phyloP scores from a whole-genome alignment of 768 basidiomycete genomes.

The Roridomyces roridus region DNA sequence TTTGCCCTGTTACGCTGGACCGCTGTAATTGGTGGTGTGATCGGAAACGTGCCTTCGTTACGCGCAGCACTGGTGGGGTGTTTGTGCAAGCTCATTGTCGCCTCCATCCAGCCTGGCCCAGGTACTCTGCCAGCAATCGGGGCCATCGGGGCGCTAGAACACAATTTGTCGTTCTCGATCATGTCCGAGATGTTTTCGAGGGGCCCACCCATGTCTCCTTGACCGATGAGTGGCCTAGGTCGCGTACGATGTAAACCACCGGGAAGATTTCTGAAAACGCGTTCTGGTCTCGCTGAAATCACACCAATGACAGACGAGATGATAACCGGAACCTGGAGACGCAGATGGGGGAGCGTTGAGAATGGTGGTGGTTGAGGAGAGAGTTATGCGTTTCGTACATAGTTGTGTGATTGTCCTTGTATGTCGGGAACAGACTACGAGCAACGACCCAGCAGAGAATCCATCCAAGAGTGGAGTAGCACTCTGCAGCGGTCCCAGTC shows the following conservation, averaged over 20 bases:
- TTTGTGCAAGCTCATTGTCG: too few relatives aligned
- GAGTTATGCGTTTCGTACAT: too few relatives aligned
- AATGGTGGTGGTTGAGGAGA: too few relatives aligned
- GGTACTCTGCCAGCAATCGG: too few relatives aligned
- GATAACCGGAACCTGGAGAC: too few relatives aligned
- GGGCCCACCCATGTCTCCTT: conserved; percentile 65
- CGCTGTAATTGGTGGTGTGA: too few relatives aligned
- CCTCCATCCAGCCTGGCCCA: too few relatives aligned
- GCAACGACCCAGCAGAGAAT: conserved; percentile 70
- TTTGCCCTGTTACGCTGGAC: too few relatives aligned
- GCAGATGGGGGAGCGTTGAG: too few relatives aligned
- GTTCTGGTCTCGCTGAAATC: neutral
- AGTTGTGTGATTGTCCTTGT: neutral
- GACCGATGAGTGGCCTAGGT: conserved; percentile 68
- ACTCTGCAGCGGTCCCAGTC: conserved; percentile 59
- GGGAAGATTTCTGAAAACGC: conserved; percentile 46
- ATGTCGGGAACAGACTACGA: conserved; percentile 3
- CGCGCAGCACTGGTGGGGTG: conserved; percentile 60
- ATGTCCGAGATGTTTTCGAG: conserved; percentile 1
- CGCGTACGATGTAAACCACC: conserved; percentile 60
- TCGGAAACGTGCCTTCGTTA: conserved; percentile 62
- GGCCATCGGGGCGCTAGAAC: too few relatives aligned
- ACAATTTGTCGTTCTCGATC: conserved; percentile 46
- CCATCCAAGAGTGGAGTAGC: conserved; percentile 80
- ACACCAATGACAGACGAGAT: neutral